Evolutionary conservation across 768 basidiomycete species (phyloP).

Genomic region (Boletus rubroflammeus): DNA sequence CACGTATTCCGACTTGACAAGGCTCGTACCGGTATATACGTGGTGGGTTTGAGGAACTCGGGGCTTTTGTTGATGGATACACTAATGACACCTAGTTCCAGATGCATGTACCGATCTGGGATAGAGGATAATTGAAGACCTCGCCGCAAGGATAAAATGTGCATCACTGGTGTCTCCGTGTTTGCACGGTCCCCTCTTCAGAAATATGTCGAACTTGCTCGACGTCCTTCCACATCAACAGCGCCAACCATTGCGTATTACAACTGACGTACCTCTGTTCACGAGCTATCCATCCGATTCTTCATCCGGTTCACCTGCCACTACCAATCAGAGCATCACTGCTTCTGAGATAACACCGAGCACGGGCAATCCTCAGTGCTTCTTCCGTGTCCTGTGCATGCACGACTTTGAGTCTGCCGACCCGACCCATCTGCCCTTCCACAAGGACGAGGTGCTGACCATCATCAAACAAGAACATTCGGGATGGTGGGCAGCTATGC

Average conservation of each 20-base stretch:
- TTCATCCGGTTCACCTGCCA: conserved; percentile 20
- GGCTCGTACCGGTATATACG: not conserved
- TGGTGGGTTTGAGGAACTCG: not conserved
- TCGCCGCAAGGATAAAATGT: conserved; percentile 11
- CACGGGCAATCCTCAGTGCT: conserved; percentile 30
- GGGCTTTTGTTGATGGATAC: not conserved
- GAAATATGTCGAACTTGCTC: conserved; percentile 11
- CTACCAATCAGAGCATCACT: conserved; percentile 1
- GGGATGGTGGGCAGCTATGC: conserved; percentile 82
- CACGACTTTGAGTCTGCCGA: conserved; percentile 67
- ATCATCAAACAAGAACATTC: conserved; percentile 65
- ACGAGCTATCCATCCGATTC: conserved; percentile 36
- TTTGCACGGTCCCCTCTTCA: not conserved
- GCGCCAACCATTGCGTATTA: conserved; percentile 25
- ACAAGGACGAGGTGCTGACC: conserved; percentile 62
- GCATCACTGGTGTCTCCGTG: not conserved
- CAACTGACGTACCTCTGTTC: conserved; percentile 35
- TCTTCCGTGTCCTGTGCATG: conserved; percentile 52
- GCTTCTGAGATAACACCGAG: conserved; percentile 28
- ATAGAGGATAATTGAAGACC: not conserved
- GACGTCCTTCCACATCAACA: not conserved
- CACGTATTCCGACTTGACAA: not conserved
- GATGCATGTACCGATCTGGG: not conserved
- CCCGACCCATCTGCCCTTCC: conserved; percentile 57
- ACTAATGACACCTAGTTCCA: conserved; percentile 9